These are phyloP conservation scores for Kwoniella heveanensis DNA, from an alignment of 768 basidiomycete genomes.

Conservation along the genomic window DNA sequence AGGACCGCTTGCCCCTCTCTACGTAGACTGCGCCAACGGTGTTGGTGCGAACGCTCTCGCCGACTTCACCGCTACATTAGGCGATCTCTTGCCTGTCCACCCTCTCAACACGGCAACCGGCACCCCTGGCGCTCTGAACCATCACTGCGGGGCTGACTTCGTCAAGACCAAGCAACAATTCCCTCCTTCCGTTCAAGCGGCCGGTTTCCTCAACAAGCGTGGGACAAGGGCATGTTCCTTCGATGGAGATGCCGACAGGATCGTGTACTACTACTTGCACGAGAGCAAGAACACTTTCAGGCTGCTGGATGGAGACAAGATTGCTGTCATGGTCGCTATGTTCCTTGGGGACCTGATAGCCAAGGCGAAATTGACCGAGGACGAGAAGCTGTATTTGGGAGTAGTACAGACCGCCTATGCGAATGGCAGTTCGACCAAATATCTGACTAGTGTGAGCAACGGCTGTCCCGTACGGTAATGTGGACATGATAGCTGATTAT, in stretches of 20 bases:
- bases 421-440: constrained; percentile 94
- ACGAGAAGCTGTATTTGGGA: constrained; percentile 76
- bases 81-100: constrained; percentile 62
- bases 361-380: constrained; percentile 75
- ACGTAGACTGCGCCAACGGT: constrained; percentile 99
- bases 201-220: constrained; percentile 57
- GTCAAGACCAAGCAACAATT: constrained; percentile 90
- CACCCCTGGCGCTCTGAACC: constrained; percentile 75
- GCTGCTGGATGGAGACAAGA: constrained; percentile 98
- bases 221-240: constrained; percentile 82
- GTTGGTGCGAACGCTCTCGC: constrained; percentile 78
- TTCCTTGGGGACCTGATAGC: constrained; percentile 90
- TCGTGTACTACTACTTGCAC: constrained; percentile 86
- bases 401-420: constrained; percentile 99
- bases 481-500: background rate
- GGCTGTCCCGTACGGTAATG: no score
- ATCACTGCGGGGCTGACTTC: constrained; percentile 88
- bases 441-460: constrained; percentile 65
- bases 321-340: constrained; percentile 86
- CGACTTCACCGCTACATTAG: constrained; percentile 65
- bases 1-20: constrained; percentile 62
- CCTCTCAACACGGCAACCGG: constrained; percentile 70
- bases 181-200: constrained; percentile 71
- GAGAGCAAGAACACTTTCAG: constrained; percentile 62
- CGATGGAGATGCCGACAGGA: constrained; percentile 95